Conservation (phyloP, 2,329 filamentous ascomycete species). For the Alternaria hordeiaustralica region DNA sequence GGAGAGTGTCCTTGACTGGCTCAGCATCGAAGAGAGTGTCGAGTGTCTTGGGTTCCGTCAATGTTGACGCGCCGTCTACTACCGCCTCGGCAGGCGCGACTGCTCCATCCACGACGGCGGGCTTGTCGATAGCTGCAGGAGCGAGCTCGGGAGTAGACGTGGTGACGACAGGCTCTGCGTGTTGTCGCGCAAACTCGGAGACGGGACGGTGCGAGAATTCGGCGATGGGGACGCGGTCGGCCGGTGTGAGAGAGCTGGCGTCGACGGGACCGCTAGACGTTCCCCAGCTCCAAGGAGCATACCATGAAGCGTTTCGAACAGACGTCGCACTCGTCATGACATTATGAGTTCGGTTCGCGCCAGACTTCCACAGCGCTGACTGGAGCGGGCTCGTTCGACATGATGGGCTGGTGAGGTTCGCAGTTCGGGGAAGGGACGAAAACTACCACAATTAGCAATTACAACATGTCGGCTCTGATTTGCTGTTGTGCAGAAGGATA, state of each 20-base stretch:
- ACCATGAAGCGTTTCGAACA: slow-evolving; percentile 44
- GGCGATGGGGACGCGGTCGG: slow-evolving; percentile 24
- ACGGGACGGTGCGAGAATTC: slow-evolving; percentile 26
- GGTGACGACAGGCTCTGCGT: slow-evolving; percentile 32
- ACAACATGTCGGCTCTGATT: not conserved
- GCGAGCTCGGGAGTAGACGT: slow-evolving; percentile 42
- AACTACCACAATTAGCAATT: slow-evolving; percentile 34
- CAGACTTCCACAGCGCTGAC: slow-evolving; percentile 34
- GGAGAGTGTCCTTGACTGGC: slow-evolving; percentile 19
- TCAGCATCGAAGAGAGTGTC: slow-evolving; percentile 29
- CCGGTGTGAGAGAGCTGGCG: slow-evolving; percentile 16
- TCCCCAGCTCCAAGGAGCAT: slow-evolving; percentile 46
- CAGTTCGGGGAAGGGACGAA: slow-evolving; percentile 38
- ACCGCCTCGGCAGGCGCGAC: slow-evolving; percentile 13
- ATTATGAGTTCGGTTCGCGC: slow-evolving; percentile 22
- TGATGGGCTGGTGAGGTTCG: slow-evolving; percentile 24
- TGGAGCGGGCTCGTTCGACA: slow-evolving; percentile 36
- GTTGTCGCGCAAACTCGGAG: slow-evolving; percentile 11
- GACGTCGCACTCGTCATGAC: slow-evolving; percentile 31
- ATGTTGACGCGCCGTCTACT: slow-evolving; percentile 9
- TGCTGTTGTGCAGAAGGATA: not conserved
- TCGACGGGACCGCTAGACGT: slow-evolving; percentile 32
- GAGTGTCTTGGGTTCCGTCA: slow-evolving; percentile 21
- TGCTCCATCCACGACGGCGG: slow-evolving; percentile 34
- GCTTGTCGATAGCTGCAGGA: slow-evolving; percentile 46